These are phyloP conservation scores for Leishmania amazonensis DNA, from an alignment of 208 protist genomes.

Conservation along the genomic window DNA sequence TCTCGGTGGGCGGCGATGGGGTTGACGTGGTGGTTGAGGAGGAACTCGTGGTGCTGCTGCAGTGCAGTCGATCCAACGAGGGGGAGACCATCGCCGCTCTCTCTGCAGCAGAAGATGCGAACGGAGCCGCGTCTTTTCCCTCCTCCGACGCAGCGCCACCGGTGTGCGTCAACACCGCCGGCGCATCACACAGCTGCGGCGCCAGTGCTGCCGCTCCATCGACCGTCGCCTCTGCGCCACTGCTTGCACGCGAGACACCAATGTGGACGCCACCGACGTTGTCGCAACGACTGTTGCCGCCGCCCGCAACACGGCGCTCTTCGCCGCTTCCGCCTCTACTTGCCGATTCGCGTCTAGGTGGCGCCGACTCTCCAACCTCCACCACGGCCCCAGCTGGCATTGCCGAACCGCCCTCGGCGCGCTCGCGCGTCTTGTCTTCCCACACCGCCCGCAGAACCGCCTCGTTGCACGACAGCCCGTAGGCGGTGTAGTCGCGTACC, in stretches of 20 bases:
- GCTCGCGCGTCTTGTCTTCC: constrained; percentile 33
- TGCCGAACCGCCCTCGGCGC: neutral
- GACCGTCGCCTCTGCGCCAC: neutral
- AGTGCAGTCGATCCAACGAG: constrained; percentile 27
- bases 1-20: constrained; percentile 2
- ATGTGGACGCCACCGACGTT: neutral
- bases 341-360: neutral
- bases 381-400: neutral
- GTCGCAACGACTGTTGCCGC: neutral
- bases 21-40: neutral
- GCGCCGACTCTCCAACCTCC: neutral
- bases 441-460: constrained; percentile 29
- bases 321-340: neutral
- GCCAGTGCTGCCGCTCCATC: neutral
- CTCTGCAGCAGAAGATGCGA: neutral
- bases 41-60: constrained; percentile 31
- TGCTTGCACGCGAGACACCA: neutral
- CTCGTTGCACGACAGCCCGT: constrained; percentile 31
- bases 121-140: neutral
- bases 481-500: constrained; percentile 51
- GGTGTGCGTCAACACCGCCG: neutral
- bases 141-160: neutral
- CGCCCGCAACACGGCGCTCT: neutral
- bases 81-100: constrained; percentile 8
- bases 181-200: neutral